Base-by-base conservation (phyloP, 108 stramenopile species). In the Parmales sp. region DNA sequence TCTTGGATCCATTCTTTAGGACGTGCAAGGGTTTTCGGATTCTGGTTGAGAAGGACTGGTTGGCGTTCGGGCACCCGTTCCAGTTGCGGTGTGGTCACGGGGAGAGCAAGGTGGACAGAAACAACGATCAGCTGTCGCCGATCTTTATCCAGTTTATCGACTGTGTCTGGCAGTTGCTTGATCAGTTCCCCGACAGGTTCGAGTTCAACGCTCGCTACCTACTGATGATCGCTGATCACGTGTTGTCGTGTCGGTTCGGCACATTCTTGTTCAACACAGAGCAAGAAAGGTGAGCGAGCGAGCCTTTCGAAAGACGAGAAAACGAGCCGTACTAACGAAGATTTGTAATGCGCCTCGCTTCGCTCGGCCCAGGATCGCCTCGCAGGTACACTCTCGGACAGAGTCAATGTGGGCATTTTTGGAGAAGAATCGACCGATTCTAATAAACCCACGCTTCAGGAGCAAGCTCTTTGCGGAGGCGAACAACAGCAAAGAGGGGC, bases 131-230 rank as follows among this genome's bases (percentile, higher is more conserved):
- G 69, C 72, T 88, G 1, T 90, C 94, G 39, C 97, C 99, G 37
- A 86, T 99, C 48, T 98, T 99, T 72, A 26, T 98, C 34, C 99
- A 98, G 79, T 99, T 98, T 71, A 64, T 98, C 49, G 99, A 99
- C 78, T 93, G 90, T 71, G 88, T 95, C 29, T 95, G 82, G 72
- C 96, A 98, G 80, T 70, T 99, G 18, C 76, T 92, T 19, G 68
- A 82, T 67, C 91, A 91, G 67, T 90, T 81, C 50, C 95, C 95
- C 7, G 77, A 84, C 39, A 79, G 67, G 48, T 94, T 94, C 64
- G 92, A 96, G 69, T 94, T 91, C 77, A 94, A 80, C 69, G 60
- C 81, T 3, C 70, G 72, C 7, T 93, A 90, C 50, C 74, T 97
- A 9, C 38, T 91, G 43, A 65, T 82, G 23, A 50, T 94, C 4